Conservation (phyloP, 2,329 filamentous ascomycete species). For the Fusarium chuoi region DNA sequence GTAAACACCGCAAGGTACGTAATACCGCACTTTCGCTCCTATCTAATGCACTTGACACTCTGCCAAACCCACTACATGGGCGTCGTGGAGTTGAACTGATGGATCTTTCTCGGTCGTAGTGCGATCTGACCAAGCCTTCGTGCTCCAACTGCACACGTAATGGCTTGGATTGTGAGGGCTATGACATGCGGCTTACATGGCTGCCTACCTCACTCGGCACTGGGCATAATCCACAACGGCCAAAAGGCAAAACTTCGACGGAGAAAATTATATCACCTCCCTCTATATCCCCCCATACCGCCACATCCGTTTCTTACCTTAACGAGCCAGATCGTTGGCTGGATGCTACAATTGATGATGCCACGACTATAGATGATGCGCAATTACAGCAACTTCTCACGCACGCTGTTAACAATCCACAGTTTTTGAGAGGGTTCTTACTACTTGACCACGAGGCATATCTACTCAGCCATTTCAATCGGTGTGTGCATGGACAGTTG, state of each 20-base stretch:
- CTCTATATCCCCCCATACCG: rapidly evolving
- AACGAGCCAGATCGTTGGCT: neutral
- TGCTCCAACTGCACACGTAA: neutral
- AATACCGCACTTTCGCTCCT: neutral
- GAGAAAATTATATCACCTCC: neutral
- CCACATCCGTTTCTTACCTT: neutral
- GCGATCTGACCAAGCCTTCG: neutral
- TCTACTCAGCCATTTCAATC: neutral
- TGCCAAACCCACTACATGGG: neutral
- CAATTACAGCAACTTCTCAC: neutral
- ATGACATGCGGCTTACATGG: neutral
- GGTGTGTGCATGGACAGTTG: neutral
- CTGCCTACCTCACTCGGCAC: neutral
- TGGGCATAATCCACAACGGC: neutral
- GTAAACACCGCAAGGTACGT: neutral
- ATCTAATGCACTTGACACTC: neutral
- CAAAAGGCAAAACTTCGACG: neutral
- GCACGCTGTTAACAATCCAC: neutral
- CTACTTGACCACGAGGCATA: neutral
- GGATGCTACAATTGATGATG: neutral
- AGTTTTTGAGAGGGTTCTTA: rapidly evolving
- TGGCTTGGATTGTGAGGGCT: neutral
- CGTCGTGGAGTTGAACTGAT: neutral
- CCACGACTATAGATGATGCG: neutral
- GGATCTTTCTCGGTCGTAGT: neutral